These are phyloP conservation scores for Talaromyces marneffei DNA, from an alignment of 2,329 filamentous ascomycete species.

Conservation along the genomic window DNA sequence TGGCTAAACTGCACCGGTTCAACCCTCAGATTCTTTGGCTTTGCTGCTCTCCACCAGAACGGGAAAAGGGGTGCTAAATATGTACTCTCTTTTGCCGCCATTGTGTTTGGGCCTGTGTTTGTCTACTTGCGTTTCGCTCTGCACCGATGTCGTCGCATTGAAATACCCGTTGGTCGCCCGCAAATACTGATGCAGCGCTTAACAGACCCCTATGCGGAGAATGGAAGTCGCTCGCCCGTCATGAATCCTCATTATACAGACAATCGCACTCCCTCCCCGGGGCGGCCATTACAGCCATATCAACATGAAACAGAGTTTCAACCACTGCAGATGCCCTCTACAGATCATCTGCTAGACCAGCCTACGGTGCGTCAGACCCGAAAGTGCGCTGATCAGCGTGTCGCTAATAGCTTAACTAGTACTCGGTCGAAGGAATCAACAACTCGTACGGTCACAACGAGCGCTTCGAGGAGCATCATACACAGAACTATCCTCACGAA, in stretches of 20 bases:
- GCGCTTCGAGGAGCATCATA: conserved; percentile 50
- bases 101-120: background rate
- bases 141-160: background rate
- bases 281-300: conserved; percentile 68
- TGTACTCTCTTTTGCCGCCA: background rate
- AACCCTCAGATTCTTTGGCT: conserved; percentile 5
- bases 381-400: background rate
- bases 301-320: conserved; percentile 66
- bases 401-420: conserved; percentile 38
- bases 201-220: conserved; percentile 39
- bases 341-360: conserved; percentile 74
- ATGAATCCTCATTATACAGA: conserved; percentile 51
- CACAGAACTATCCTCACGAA: conserved; percentile 42
- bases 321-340: conserved; percentile 65
- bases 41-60: background rate
- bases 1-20: conserved; percentile 7
- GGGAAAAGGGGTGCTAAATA: background rate
- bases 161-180: background rate
- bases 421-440: conserved; percentile 64
- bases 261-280: conserved; percentile 67
- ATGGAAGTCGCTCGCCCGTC: conserved; percentile 35
- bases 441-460: conserved; percentile 60
- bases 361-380: conserved; percentile 62
- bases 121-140: background rate
- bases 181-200: conserved; percentile 11